These are phyloP conservation scores for Leccinum variicolor DNA, from an alignment of 768 basidiomycete species.

Conservation along the genomic window DNA sequence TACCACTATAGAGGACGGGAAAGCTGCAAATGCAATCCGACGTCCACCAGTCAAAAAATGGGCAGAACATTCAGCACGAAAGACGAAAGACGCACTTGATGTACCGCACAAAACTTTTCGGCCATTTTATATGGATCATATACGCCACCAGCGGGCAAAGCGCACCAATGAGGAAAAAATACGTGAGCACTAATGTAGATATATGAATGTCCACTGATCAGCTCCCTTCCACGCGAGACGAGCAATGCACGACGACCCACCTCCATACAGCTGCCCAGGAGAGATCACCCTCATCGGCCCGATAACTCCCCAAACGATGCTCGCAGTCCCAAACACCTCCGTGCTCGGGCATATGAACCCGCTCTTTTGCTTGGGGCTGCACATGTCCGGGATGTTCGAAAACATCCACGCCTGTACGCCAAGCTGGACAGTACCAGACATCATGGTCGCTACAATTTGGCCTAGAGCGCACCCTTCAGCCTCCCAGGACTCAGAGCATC, in stretches of 20 bases:
- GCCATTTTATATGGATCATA: conserved; percentile 54
- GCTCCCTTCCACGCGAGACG: not conserved
- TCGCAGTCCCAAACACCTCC: conserved; percentile 75
- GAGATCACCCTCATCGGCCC: conserved; percentile 74
- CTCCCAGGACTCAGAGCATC: too few species aligned
- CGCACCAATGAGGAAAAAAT: conserved; percentile 79
- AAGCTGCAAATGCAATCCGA: not conserved
- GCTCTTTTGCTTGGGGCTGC: conserved; percentile 31
- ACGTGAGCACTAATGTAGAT: conserved; percentile 39
- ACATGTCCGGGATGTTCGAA: conserved; percentile 35
- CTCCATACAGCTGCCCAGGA: conserved; percentile 56
- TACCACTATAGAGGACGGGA: not conserved
- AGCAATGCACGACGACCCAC: conserved; percentile 11
- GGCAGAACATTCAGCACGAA: not conserved
- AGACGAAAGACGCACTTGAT: conserved; percentile 49
- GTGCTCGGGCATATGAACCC: conserved; percentile 71
- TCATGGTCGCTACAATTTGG: conserved; percentile 60
- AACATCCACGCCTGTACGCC: conserved; percentile 66
- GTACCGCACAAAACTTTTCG: conserved; percentile 57
- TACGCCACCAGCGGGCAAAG: conserved; percentile 56
- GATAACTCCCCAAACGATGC: conserved; percentile 80
- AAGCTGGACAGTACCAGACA: conserved; percentile 66
- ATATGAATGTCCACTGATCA: not conserved
- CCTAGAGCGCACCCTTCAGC: conserved; percentile 1
- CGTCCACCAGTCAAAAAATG: not conserved